Evolutionary conservation across 1,284 basidiomycete genomes (phyloP).

Genomic region (Coniferiporia weirii): DNA sequence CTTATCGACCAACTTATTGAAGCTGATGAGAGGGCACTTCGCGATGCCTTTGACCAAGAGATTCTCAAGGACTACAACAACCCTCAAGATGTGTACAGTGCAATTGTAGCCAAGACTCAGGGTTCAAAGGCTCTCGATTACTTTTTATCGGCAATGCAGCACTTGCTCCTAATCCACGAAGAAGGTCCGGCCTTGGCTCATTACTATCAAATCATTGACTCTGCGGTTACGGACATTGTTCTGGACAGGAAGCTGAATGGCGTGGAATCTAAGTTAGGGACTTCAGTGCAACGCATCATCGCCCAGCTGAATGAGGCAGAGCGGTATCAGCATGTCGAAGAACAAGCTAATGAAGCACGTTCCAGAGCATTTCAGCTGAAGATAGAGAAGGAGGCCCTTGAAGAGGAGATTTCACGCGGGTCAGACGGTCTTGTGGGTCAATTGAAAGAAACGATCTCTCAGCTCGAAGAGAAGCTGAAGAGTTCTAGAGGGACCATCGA

Average conservation of each 20-base stretch:
- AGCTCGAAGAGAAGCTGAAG: conserved; percentile 76
- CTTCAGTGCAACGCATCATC: conserved; percentile 86
- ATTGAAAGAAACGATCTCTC: conserved; percentile 69
- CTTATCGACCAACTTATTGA: conserved; percentile 66
- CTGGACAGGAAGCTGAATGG: conserved; percentile 87
- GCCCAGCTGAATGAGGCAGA: conserved; percentile 92
- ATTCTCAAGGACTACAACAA: conserved; percentile 76
- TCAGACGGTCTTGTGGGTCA: conserved; percentile 81
- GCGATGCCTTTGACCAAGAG: conserved; percentile 73
- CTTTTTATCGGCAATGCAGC: conserved; percentile 89
- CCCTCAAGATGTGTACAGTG: conserved; percentile 85
- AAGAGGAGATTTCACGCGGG: conserved; percentile 77
- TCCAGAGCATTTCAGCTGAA: conserved; percentile 59
- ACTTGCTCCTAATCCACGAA: conserved; percentile 85
- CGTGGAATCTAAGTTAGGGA: conserved; percentile 82
- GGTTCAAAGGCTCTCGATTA: conserved; percentile 81
- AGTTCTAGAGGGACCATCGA: conserved; percentile 76
- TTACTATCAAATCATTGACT: conserved; percentile 92
- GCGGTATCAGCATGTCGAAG: conserved; percentile 71
- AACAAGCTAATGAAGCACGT: conserved; percentile 71
- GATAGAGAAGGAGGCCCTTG: conserved; percentile 69
- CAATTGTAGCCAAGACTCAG: conserved; percentile 68
- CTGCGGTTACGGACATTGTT: conserved; percentile 89
- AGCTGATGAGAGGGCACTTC: conserved; percentile 75
- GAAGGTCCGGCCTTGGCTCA: conserved; percentile 81